phyloP scores from a whole-genome alignment of 129 eudicot species.

The Artemisia argyi region DNA sequence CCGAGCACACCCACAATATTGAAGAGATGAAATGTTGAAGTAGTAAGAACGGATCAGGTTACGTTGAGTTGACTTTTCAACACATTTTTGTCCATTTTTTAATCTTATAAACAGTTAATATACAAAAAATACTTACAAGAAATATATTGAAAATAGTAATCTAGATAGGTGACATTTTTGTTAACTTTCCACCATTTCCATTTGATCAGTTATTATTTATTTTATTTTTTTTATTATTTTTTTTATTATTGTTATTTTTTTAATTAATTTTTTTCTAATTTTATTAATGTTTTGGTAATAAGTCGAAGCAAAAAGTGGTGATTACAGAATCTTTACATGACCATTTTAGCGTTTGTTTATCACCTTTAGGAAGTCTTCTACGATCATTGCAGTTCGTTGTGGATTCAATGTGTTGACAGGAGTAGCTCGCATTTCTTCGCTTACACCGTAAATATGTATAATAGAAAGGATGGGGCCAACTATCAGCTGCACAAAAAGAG shows the following conservation, averaged over 20 bases:
- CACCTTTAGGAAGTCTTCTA: conserved; percentile 84
- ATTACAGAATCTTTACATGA: not conserved
- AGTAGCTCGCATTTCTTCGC: conserved; percentile 94
- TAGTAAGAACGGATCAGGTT: not conserved
- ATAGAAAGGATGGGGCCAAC: conserved; percentile 78
- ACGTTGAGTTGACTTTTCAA: not conserved
- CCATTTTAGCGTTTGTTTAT: not conserved
- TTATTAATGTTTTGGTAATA: not conserved
- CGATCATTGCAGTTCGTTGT: conserved; percentile 87
- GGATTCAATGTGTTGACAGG: conserved; percentile 93
- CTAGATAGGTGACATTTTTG: too few relatives aligned
- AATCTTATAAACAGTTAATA: not conserved
- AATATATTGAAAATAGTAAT: too few relatives aligned
- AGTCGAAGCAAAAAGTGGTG: not conserved
- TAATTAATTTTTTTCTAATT: not conserved
- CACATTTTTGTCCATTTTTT: not conserved
- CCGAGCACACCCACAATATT: not conserved
- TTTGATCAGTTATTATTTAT: not conserved
- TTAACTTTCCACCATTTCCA: too few relatives aligned
- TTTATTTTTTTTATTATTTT: too few relatives aligned
- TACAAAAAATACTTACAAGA: not conserved
- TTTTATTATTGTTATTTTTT: not conserved
- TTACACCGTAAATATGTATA: conserved; percentile 67
- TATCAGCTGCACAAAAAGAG: conserved; percentile 58
- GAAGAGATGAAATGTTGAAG: not conserved